A percentile compares a stretch with the other conserved stretches of the same genome.
phyloP scores from a whole-genome alignment of 1,284 basidiomycete species.

The Leccinum insolens region DNA sequence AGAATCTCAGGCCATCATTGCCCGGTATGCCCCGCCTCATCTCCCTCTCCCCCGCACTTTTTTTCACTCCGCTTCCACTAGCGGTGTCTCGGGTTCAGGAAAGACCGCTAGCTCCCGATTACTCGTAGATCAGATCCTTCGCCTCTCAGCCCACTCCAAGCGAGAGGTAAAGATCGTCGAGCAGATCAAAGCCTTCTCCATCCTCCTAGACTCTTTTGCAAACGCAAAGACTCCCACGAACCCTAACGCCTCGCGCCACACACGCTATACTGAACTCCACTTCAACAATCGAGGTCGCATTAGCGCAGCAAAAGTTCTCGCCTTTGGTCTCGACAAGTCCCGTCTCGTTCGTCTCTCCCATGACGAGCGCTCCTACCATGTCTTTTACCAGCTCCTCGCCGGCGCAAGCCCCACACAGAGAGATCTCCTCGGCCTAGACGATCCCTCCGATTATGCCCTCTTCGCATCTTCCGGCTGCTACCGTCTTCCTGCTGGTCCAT shows the following conservation, averaged over 20 bases:
- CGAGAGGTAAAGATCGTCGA: conserved; percentile 76
- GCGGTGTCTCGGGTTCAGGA: conserved; percentile 89
- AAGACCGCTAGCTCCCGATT: conserved; percentile 81
- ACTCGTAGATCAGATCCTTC: conserved; percentile 79
- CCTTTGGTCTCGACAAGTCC: conserved; percentile 88
- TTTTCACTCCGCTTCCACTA: conserved; percentile 37
- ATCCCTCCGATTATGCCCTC: conserved; percentile 82
- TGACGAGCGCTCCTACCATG: conserved; percentile 91
- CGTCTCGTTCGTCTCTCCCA: conserved; percentile 74
- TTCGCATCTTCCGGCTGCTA: conserved; percentile 87
- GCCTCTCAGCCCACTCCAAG: conserved; percentile 79
- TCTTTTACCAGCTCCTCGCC: conserved; percentile 94
- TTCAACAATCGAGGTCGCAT: conserved; percentile 82
- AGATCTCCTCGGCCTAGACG: conserved; percentile 76
- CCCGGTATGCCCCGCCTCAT: conserved; percentile 58
- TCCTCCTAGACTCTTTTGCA: conserved; percentile 87
- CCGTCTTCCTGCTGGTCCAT: conserved; percentile 82
- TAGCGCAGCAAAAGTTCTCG: conserved; percentile 77
- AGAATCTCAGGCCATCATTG: conserved; percentile 81
- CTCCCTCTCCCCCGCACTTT: conserved; percentile 3
- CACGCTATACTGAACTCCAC: conserved; percentile 90
- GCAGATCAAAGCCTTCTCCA: conserved; percentile 77
- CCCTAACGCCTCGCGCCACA: conserved; percentile 88
- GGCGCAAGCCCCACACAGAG: conserved; percentile 82
- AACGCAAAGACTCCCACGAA: conserved; percentile 89